Evolutionary conservation across 495 filamentous ascomycete species (phyloP).

Genomic region (Elasticomyces elasticus): DNA sequence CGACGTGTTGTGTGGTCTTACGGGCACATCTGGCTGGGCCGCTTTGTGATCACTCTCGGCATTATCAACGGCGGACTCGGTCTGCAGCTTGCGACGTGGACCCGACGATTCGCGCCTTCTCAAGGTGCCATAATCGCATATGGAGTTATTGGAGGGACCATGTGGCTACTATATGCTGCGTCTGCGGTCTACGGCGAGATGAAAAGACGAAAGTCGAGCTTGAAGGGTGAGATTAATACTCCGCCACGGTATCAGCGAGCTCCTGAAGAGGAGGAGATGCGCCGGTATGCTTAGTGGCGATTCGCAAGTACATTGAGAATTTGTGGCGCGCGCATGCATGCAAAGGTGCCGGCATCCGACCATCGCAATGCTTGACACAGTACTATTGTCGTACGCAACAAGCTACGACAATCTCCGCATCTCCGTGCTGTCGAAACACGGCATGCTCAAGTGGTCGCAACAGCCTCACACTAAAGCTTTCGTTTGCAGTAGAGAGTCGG

Average conservation of each 20-base stretch:
- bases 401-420: too few relatives aligned
- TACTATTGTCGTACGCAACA: too few relatives aligned
- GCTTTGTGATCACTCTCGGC: slow-evolving; percentile 30
- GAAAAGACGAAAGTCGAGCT: slow-evolving; percentile 5
- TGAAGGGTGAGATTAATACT: background rate
- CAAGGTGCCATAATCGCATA: slow-evolving; percentile 13
- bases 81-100: slow-evolving; percentile 24
- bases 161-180: slow-evolving; percentile 23
- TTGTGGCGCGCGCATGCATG: too few relatives aligned
- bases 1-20: slow-evolving; percentile 31
- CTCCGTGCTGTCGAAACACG: too few relatives aligned
- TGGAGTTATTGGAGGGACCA: slow-evolving; percentile 13
- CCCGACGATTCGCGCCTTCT: slow-evolving; percentile 1
- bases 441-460: too few relatives aligned
- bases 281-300: slow-evolving; percentile 5
- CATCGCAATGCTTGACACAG: too few relatives aligned
- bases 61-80: slow-evolving; percentile 36
- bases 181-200: slow-evolving; percentile 23
- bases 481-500: too few relatives aligned
- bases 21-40: slow-evolving; percentile 32
- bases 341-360: too few relatives aligned
- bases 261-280: background rate
- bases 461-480: too few relatives aligned
- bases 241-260: background rate
- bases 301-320: background rate